Percentiles rank a stretch among this genome's conserved stretches.
Conservation (phyloP, 23 red algal species). For the Chondrus crispus region DNA sequence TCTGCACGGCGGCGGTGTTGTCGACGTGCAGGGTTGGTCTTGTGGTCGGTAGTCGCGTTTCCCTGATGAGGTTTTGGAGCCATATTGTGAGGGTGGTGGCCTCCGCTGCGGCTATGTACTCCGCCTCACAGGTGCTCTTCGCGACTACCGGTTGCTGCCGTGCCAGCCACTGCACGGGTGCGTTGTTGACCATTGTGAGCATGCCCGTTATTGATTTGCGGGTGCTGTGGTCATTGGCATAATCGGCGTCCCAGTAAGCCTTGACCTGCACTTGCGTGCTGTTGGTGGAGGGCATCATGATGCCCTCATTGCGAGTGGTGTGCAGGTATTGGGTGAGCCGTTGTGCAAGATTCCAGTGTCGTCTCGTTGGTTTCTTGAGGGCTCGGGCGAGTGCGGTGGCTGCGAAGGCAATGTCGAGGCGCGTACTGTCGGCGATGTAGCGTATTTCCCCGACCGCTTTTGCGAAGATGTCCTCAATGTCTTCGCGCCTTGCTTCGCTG, state of each 20-base stretch:
- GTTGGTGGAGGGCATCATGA: neutral
- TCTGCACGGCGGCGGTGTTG: too few relatives aligned
- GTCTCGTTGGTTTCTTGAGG: neutral
- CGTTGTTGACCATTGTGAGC: neutral
- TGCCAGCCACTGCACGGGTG: neutral
- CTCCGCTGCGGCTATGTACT: neutral
- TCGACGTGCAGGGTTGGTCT: too few relatives aligned
- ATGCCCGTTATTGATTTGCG: neutral
- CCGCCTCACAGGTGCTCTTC: neutral
- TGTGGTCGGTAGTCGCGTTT: neutral
- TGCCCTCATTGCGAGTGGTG: neutral
- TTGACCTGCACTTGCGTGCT: neutral
- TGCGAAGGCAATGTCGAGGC: neutral
- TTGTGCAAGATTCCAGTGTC: neutral
- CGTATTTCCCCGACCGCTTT: neutral
- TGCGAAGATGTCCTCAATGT: neutral
- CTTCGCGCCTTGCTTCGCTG: neutral
- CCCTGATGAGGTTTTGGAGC: neutral
- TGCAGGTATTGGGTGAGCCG: neutral
- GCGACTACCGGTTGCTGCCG: neutral
- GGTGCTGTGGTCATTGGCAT: neutral
- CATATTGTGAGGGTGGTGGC: neutral
- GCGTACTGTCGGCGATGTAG: neutral
- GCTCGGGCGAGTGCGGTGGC: neutral
- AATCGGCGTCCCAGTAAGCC: neutral